Percentiles rank a stretch among this genome's conserved stretches.
Conservation (phyloP, 2,329 filamentous ascomycete genomes). For the Bipolaris cookei region DNA sequence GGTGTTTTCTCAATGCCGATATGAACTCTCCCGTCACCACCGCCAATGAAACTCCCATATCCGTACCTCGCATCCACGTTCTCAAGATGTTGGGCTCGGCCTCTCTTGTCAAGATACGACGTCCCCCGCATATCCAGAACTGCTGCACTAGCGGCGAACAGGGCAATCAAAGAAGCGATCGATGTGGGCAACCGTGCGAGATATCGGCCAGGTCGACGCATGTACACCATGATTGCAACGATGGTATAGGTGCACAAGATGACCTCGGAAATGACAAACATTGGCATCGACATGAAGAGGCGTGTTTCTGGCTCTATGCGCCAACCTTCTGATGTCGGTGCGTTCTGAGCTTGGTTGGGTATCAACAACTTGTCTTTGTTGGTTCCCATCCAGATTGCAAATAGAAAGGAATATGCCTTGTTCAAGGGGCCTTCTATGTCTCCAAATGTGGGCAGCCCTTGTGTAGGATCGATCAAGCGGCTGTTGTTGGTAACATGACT, state of each 20-base stretch:
- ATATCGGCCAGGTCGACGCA: conserved; percentile 49
- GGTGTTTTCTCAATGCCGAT: conserved; percentile 61
- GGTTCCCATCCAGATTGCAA: conserved; percentile 53
- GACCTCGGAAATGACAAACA: conserved; percentile 55
- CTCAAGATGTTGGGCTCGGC: conserved; percentile 24
- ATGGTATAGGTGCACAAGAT: conserved; percentile 56
- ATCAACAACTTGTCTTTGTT: conserved; percentile 53
- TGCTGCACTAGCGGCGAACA: conserved; percentile 57
- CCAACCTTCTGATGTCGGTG: conserved; percentile 13
- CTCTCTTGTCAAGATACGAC: conserved; percentile 24
- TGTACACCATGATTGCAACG: conserved; percentile 55
- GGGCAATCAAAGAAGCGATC: conserved; percentile 56
- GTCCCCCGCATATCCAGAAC: conserved; percentile 47
- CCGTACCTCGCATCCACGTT: conserved; percentile 46
- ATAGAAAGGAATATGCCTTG: conserved; percentile 48
- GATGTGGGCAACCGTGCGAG: conserved; percentile 61
- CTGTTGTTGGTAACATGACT: conserved; percentile 36
- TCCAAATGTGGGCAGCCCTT: conserved; percentile 42
- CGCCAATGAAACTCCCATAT: conserved; percentile 61
- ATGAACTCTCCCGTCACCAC: conserved; percentile 56
- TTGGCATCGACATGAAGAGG: conserved; percentile 57
- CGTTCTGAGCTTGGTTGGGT: background rate
- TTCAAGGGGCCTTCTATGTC: conserved; percentile 30
- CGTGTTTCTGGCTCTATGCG: conserved; percentile 43
- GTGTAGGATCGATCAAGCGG: conserved; percentile 46